These are phyloP conservation scores for Leishmania gerbilli DNA, from an alignment of 208 protist species.

Conservation along the genomic window DNA sequence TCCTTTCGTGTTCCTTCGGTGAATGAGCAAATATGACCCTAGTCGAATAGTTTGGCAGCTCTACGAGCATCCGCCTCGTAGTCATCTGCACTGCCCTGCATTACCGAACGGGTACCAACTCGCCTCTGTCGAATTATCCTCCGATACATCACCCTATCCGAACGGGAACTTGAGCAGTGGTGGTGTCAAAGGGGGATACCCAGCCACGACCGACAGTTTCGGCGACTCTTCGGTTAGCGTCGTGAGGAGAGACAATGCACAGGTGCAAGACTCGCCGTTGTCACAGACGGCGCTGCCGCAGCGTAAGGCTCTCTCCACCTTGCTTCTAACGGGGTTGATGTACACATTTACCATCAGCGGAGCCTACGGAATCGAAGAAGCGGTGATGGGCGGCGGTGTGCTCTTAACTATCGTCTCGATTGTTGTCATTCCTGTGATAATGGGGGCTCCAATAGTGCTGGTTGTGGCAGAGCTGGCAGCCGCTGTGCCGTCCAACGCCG, in stretches of 20 bases:
- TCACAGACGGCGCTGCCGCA: background rate
- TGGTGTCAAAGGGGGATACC: background rate
- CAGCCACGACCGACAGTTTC: background rate
- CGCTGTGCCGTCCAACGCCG: slow-evolving; percentile 72
- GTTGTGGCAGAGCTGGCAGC: slow-evolving; percentile 78
- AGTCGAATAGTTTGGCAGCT: slow-evolving; percentile 36
- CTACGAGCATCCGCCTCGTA: slow-evolving; percentile 75
- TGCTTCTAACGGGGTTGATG: slow-evolving; percentile 81
- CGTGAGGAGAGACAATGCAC: background rate
- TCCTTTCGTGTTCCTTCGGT: background rate
- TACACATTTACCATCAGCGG: slow-evolving; percentile 82
- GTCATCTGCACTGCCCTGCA: slow-evolving; percentile 34
- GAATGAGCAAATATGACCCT: slow-evolving; percentile 7
- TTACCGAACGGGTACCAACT: background rate
- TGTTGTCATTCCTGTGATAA: slow-evolving; percentile 70
- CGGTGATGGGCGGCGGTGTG: slow-evolving; percentile 74
- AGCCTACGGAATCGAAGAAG: slow-evolving; percentile 83
- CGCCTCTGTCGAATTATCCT: background rate
- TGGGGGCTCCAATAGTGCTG: slow-evolving; percentile 67
- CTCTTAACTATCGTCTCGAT: slow-evolving; percentile 68
- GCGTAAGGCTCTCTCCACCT: slow-evolving; percentile 41
- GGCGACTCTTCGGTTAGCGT: background rate
- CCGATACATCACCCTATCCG: background rate
- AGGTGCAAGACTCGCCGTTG: background rate
- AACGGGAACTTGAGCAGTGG: background rate